These are phyloP conservation scores for Calonectria crousiana DNA, from an alignment of 2,329 filamentous ascomycete genomes.

Conservation along the genomic window DNA sequence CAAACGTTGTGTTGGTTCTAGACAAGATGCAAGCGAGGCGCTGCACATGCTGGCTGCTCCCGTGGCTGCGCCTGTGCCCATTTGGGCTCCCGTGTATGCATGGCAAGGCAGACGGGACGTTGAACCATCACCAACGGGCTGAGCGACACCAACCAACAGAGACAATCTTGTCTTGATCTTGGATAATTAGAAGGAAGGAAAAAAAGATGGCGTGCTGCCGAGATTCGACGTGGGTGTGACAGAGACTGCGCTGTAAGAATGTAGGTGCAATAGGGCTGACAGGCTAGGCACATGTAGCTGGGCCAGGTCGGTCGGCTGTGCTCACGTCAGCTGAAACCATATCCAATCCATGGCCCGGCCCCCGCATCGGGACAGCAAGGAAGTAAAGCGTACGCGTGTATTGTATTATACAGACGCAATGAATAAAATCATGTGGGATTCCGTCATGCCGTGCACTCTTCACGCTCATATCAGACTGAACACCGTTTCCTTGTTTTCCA, in stretches of 20 bases:
- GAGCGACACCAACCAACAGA: background rate
- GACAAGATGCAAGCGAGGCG: background rate
- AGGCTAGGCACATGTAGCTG: background rate
- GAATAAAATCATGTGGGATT: background rate
- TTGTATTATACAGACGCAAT: background rate
- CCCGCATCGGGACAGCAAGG: background rate
- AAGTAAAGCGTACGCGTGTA: background rate
- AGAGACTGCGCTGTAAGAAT: background rate
- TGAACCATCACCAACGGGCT: background rate
- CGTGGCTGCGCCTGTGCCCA: background rate
- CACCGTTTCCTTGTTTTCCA: background rate
- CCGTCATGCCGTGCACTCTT: background rate
- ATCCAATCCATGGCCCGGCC: background rate
- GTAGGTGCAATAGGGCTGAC: background rate
- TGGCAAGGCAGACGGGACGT: background rate
- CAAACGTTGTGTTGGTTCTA: background rate
- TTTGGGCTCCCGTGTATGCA: background rate
- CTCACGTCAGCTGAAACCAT: background rate
- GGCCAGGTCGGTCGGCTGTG: background rate
- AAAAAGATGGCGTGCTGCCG: background rate
- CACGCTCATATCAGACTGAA: background rate
- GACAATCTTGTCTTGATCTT: background rate
- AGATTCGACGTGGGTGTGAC: background rate
- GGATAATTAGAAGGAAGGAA: no score
- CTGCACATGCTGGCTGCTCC: background rate